Conservation (phyloP, 108 stramenopile genomes). For the Chaetoceros muelleri region DNA sequence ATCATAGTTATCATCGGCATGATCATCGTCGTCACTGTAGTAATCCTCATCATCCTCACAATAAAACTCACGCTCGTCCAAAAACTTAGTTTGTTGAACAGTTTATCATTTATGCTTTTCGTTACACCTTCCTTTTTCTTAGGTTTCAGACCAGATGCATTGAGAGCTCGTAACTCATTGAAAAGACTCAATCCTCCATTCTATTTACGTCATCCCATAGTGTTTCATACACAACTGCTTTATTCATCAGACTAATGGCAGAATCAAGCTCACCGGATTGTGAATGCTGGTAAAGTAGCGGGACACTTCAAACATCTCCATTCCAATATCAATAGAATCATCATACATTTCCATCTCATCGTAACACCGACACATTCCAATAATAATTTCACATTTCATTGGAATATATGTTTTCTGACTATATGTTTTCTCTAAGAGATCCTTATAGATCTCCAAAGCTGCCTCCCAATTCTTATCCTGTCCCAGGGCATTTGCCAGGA, state of each 20-base stretch:
- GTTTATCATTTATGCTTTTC: no score
- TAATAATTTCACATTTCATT: background rate
- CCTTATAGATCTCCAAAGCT: background rate
- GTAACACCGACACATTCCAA: slow-evolving; percentile 20
- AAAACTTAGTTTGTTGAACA: no score
- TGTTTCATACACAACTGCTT: background rate
- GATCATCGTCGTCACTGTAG: no score
- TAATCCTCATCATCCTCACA: no score
- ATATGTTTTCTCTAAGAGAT: background rate
- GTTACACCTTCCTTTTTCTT: no score
- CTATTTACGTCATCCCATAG: background rate
- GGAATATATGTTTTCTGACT: background rate
- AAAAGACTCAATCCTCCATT: no score
- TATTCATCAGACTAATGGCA: background rate
- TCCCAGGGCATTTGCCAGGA: no score
- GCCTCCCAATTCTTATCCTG: background rate
- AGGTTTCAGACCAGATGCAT: no score
- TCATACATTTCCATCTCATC: slow-evolving; percentile 23
- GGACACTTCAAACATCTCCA: slow-evolving; percentile 23
- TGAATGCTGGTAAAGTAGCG: slow-evolving; percentile 31
- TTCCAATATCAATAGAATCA: slow-evolving; percentile 10
- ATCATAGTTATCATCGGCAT: no score
- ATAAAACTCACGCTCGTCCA: no score
- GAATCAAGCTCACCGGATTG: no score
- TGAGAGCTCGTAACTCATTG: no score